Percentiles rank a stretch among this genome's conserved stretches.
Evolutionary conservation across 495 filamentous ascomycete genomes (phyloP).

Genomic region (Tuber brumale): DNA sequence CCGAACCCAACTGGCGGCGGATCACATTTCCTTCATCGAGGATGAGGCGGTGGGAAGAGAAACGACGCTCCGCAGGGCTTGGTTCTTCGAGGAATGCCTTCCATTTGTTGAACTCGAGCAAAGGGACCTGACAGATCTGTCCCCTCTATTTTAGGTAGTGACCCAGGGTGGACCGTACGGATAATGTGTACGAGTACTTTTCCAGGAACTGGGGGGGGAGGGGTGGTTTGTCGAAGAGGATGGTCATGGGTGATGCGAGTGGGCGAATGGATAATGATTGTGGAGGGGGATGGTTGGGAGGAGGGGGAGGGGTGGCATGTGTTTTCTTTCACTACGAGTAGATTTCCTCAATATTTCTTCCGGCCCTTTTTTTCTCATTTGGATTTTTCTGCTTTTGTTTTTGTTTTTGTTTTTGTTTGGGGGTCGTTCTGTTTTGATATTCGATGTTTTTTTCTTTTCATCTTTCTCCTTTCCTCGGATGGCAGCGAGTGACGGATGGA

Average conservation of each 20-base stretch:
- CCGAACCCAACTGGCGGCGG: constrained; percentile 40
- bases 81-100: constrained; percentile 9
- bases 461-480: neutral
- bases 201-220: constrained; percentile 29
- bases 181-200: constrained; percentile 24
- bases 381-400: neutral
- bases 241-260: constrained; percentile 15
- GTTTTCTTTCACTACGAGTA: neutral
- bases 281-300: neutral
- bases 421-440: constrained; percentile 11
- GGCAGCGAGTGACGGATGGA: neutral
- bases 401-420: constrained; percentile 5
- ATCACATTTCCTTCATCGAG: constrained; percentile 34
- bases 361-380: neutral
- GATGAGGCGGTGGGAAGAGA: no score
- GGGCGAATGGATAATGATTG: constrained; percentile 27
- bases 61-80: constrained; percentile 16
- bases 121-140: constrained; percentile 17
- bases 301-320: constrained; percentile 8
- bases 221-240: neutral
- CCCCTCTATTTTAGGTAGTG: constrained; percentile 14
- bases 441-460: neutral
- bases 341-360: neutral
- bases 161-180: constrained; percentile 11
- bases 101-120: constrained; percentile 17